Conservation (phyloP, 192 early-diverging fungal species). For the Backusella mclennaniae region DNA sequence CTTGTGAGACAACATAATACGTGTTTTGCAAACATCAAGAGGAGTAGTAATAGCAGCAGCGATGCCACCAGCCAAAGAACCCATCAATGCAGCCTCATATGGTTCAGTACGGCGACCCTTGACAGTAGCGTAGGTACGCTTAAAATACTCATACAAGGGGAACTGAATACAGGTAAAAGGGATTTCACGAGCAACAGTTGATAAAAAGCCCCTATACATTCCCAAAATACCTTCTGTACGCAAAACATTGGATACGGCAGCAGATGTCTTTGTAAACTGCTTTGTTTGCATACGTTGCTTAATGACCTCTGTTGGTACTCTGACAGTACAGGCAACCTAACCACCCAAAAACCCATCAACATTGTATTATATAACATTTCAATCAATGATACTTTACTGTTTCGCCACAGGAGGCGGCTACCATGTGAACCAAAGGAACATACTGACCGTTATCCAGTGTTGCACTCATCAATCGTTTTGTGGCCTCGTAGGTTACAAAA, state of each 20-base stretch:
- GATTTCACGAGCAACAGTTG: conserved; percentile 93
- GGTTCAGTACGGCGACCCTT: conserved; percentile 57
- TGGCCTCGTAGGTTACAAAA: conserved; percentile 89
- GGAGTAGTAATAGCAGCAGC: conserved; percentile 93
- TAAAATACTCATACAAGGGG: conserved; percentile 91
- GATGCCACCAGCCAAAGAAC: conserved; percentile 84
- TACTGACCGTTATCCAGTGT: conserved; percentile 44
- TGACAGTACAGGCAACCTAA: conserved; percentile 79
- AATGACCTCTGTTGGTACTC: conserved; percentile 94
- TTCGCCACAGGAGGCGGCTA: conserved; percentile 87
- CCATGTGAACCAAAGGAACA: conserved; percentile 79
- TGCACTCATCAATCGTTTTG: conserved; percentile 55
- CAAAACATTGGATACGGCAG: conserved; percentile 66
- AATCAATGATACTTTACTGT: conserved; percentile 54
- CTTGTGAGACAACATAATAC: conserved; percentile 90
- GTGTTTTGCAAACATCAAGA: conserved; percentile 94
- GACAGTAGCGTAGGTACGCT: conserved; percentile 52
- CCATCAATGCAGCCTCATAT: conserved; percentile 84
- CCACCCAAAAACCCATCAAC: not conserved
- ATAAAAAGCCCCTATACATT: conserved; percentile 91
- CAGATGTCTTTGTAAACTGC: conserved; percentile 61
- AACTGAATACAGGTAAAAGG: conserved; percentile 98
- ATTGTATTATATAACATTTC: conserved; percentile 17
- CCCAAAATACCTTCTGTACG: conserved; percentile 73
- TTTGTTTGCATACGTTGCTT: conserved; percentile 95